phyloP scores from a whole-genome alignment of 805 yeast genomes.

The Naumovozyma castellii region DNA sequence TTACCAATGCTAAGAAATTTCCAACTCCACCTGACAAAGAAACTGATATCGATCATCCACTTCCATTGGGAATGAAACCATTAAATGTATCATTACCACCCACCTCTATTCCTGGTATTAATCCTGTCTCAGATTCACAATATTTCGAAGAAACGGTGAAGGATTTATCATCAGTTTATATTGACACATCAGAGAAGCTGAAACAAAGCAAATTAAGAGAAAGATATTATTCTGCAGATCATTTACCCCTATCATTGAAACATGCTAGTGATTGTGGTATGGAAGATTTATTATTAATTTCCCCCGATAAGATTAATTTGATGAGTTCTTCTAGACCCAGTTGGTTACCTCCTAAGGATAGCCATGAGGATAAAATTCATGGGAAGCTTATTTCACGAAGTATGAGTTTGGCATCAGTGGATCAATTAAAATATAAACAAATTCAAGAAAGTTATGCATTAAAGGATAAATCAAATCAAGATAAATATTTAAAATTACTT shows the following conservation, averaged over 20 bases:
- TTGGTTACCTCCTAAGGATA: conserved; percentile 58
- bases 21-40: too few species aligned
- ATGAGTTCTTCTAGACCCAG: conserved; percentile 56
- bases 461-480: conserved; percentile 14
- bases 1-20: too few species aligned
- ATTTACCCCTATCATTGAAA: conserved; percentile 30
- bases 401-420: conserved; percentile 23
- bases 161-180: conserved; percentile 33
- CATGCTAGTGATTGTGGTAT: conserved; percentile 32
- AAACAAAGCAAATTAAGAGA: conserved; percentile 28
- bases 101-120: conserved; percentile 39
- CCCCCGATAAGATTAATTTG: conserved; percentile 45
- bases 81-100: conserved; percentile 26
- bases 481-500: conserved; percentile 5
- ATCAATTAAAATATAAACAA: conserved; percentile 19
- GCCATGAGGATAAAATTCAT: conserved; percentile 43
- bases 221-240: conserved; percentile 26
- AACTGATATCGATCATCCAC: too few species aligned
- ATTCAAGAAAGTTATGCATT: conserved; percentile 12
- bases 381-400: conserved; percentile 41
- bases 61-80: not conserved
- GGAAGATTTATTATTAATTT: conserved; percentile 51
- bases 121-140: conserved; percentile 14
- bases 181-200: conserved; percentile 27
- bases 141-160: conserved; percentile 26